phyloP scores from a whole-genome alignment of 495 filamentous ascomycete species.

The Echria macrotheca region DNA sequence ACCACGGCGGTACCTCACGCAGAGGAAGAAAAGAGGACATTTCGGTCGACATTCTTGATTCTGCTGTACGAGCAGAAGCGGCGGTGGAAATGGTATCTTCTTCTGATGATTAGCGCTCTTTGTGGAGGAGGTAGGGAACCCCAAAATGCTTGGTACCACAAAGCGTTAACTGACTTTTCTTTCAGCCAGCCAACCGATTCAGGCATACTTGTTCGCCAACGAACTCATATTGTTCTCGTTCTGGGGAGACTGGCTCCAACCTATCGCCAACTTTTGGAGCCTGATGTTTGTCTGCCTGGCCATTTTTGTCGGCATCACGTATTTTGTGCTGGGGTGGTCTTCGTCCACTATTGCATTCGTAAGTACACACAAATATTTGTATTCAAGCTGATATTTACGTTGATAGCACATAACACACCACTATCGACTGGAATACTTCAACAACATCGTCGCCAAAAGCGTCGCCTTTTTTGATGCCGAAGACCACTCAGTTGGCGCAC shows the following conservation, averaged over 20 bases:
- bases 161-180: slow-evolving; percentile 11
- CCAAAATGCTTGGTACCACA: neutral
- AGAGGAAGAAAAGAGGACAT: slow-evolving; percentile 25
- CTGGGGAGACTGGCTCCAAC: slow-evolving; percentile 33
- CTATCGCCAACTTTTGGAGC: slow-evolving; percentile 53
- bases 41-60: slow-evolving; percentile 40
- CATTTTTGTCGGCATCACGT: slow-evolving; percentile 44
- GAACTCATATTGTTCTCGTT: slow-evolving; percentile 46
- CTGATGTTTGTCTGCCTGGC: slow-evolving; percentile 61
- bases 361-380: slow-evolving; percentile 20
- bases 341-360: slow-evolving; percentile 49
- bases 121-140: slow-evolving; percentile 45
- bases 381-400: slow-evolving; percentile 8
- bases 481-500: slow-evolving; percentile 42
- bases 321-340: slow-evolving; percentile 48
- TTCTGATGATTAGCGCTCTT: slow-evolving; percentile 42
- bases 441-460: slow-evolving; percentile 49
- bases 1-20: slow-evolving; percentile 8
- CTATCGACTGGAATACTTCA: slow-evolving; percentile 58
- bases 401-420: slow-evolving; percentile 40
- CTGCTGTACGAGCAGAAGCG: slow-evolving; percentile 45
- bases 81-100: slow-evolving; percentile 42
- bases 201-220: slow-evolving; percentile 47
- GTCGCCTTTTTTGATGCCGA: slow-evolving; percentile 56
- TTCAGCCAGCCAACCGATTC: slow-evolving; percentile 40